Conservation (phyloP, 2,329 filamentous ascomycete species). For the Chaetomium olivaceum region DNA sequence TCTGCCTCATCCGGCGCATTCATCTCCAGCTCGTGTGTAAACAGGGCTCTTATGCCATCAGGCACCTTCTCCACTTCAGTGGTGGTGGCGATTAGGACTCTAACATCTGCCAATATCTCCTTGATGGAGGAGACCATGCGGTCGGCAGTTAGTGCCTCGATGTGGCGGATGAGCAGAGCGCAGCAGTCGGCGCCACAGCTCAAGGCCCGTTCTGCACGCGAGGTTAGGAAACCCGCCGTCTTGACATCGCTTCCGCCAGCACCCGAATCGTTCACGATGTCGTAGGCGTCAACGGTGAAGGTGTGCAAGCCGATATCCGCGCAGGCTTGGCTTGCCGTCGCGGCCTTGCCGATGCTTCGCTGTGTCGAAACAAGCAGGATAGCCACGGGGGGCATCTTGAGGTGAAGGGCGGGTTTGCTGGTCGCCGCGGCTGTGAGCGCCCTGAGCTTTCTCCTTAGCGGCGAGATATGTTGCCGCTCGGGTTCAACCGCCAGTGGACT, state of each 20-base stretch:
- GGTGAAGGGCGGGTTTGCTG: slow-evolving; percentile 79
- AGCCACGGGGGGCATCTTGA: slow-evolving; percentile 84
- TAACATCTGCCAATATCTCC: slow-evolving; percentile 74
- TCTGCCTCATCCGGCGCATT: slow-evolving; percentile 88
- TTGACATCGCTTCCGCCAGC: slow-evolving; percentile 88
- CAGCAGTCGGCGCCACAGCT: slow-evolving; percentile 84
- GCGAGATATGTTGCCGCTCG: slow-evolving; percentile 54
- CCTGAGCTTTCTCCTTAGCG: slow-evolving; percentile 69
- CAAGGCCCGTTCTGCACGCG: slow-evolving; percentile 83
- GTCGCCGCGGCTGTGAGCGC: slow-evolving; percentile 88
- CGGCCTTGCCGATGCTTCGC: slow-evolving; percentile 89
- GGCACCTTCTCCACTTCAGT: slow-evolving; percentile 94
- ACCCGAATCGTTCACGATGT: slow-evolving; percentile 88
- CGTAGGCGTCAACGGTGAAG: slow-evolving; percentile 87
- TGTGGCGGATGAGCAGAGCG: slow-evolving; percentile 80
- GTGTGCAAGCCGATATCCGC: slow-evolving; percentile 87
- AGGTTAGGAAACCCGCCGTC: slow-evolving; percentile 86
- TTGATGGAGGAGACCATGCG: slow-evolving; percentile 83
- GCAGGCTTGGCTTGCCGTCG: slow-evolving; percentile 73
- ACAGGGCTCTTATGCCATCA: slow-evolving; percentile 83
- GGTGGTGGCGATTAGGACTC: slow-evolving; percentile 89
- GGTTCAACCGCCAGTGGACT: slow-evolving; percentile 46
- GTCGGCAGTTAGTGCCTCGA: slow-evolving; percentile 89
- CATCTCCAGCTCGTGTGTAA: slow-evolving; percentile 95
- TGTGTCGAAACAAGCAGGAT: slow-evolving; percentile 90